These are phyloP conservation scores for Trichoderma gracile DNA, from an alignment of 2,329 filamentous ascomycete genomes.

Conservation along the genomic window DNA sequence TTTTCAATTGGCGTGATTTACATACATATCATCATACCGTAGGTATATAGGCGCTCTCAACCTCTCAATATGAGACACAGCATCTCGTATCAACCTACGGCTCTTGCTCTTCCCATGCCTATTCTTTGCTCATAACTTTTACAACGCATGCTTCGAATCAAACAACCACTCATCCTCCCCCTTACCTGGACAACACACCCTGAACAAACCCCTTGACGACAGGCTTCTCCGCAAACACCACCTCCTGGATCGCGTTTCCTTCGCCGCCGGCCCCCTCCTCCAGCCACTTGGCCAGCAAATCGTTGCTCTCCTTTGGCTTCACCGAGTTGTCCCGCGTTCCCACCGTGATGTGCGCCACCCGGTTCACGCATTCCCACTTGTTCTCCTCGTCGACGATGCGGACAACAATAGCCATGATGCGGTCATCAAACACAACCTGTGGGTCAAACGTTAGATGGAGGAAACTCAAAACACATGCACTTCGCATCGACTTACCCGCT, in stretches of 20 bases:
- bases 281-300: constrained; percentile 75
- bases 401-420: constrained; percentile 89
- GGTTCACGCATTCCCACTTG: constrained; percentile 71
- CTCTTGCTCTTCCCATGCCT: background rate
- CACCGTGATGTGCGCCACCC: constrained; percentile 82
- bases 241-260: constrained; percentile 48
- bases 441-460: constrained; percentile 30
- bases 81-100: background rate
- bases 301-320: constrained; percentile 95
- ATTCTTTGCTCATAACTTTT: background rate
- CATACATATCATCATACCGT: background rate
- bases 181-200: constrained; percentile 52
- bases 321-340: constrained; percentile 73
- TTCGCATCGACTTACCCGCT: constrained; percentile 49
- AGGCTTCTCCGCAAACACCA: constrained; percentile 53
- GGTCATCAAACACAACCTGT: constrained; percentile 75
- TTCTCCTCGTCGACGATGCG: constrained; percentile 61
- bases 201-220: constrained; percentile 47
- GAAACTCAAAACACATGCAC: constrained; percentile 13
- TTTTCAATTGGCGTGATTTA: background rate
- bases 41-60: background rate
- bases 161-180: background rate
- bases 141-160: background rate
- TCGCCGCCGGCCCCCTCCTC: constrained; percentile 50
- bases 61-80: background rate